phyloP scores from a whole-genome alignment of 2,329 filamentous ascomycete genomes.

The Lachnellula willkommii region DNA sequence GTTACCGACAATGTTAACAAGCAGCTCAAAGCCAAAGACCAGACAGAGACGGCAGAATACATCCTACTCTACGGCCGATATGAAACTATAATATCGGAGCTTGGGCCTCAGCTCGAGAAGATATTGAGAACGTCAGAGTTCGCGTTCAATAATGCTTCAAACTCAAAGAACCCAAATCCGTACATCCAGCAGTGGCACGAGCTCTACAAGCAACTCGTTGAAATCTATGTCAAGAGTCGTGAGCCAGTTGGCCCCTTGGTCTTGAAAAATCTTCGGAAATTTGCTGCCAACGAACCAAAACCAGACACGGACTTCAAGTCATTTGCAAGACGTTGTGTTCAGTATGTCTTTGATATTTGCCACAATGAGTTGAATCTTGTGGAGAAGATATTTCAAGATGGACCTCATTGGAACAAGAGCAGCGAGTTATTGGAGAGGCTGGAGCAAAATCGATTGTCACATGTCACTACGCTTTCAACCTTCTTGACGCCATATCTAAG shows the following conservation, averaged over 20 bases:
- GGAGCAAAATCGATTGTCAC: constrained; percentile 25
- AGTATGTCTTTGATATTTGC: constrained; percentile 30
- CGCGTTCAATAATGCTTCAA: constrained; percentile 59
- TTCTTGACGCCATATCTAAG: constrained; percentile 25
- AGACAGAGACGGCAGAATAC: constrained; percentile 67
- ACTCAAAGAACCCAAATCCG: constrained; percentile 54
- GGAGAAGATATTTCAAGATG: constrained; percentile 27
- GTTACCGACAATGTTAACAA: constrained; percentile 55
- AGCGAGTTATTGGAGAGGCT: constrained; percentile 25
- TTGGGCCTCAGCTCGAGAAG: constrained; percentile 58
- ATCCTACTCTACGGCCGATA: constrained; percentile 68
- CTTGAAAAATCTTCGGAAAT: constrained; percentile 52
- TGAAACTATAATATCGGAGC: constrained; percentile 44
- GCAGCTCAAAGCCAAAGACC: constrained; percentile 57
- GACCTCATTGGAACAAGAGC: constrained; percentile 26
- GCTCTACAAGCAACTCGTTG: constrained; percentile 47
- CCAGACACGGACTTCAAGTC: constrained; percentile 28
- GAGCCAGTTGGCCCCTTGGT: constrained; percentile 51
- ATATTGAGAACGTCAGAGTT: constrained; percentile 36
- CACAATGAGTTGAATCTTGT: constrained; percentile 29
- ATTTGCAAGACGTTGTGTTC: constrained; percentile 26
- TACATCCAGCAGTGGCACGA: constrained; percentile 59
- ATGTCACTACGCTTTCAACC: constrained; percentile 26
- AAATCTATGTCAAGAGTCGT: constrained; percentile 38
- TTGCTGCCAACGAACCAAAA: constrained; percentile 26